phyloP scores from a whole-genome alignment of 23 red algal genomes.

The Gracilaria vermiculophylla region DNA sequence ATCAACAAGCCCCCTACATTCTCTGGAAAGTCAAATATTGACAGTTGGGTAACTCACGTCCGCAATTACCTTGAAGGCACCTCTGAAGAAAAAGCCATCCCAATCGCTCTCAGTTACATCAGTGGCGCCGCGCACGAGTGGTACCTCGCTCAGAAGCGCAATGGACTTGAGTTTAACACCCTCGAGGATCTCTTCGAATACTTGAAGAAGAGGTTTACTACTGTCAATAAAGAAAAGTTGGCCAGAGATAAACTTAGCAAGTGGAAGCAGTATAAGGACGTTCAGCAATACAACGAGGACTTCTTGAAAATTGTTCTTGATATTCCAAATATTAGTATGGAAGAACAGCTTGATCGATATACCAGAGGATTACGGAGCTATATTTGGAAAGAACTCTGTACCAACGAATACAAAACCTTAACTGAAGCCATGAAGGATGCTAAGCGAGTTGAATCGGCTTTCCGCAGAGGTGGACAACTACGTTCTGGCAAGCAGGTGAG shows the following conservation, averaged over 20 bases:
- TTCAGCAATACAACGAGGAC: neutral
- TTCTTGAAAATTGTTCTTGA: conserved; percentile 7
- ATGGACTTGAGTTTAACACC: neutral
- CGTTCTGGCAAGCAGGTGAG: no score
- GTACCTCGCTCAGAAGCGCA: neutral
- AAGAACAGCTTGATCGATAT: conserved; percentile 15
- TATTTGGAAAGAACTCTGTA: no score
- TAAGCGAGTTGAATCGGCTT: no score
- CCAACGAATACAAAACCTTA: no score
- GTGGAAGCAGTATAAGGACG: conserved; percentile 8
- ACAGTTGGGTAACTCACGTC: conserved; percentile 1
- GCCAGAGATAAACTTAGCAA: neutral
- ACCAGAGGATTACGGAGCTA: neutral
- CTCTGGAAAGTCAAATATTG: neutral
- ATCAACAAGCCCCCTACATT: conserved; percentile 4
- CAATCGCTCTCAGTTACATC: neutral
- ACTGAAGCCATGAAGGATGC: no score
- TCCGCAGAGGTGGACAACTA: no score
- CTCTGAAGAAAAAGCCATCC: neutral
- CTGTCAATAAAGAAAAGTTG: conserved; percentile 24
- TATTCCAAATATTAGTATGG: conserved; percentile 12
- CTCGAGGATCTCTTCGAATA: neutral
- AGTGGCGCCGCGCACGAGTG: conserved; percentile 9
- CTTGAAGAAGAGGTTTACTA: neutral
- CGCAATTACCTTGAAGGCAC: neutral